Base-by-base conservation (phyloP, 2,329 filamentous ascomycete genomes). In the Plenodomus biglobosus region DNA sequence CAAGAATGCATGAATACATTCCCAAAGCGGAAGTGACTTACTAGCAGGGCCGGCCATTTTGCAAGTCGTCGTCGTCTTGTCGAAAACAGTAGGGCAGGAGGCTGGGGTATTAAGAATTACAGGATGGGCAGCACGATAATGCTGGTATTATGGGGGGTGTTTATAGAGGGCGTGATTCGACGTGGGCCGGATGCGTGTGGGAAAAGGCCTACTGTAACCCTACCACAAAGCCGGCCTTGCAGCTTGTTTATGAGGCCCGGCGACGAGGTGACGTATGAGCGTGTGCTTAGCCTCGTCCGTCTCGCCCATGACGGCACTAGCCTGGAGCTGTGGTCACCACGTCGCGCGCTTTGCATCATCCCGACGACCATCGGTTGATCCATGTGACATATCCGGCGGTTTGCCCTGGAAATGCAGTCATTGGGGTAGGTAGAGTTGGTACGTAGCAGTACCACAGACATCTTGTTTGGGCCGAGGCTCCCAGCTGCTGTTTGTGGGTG, bases 241-340 rank as follows among this genome's bases (percentile, higher is more conserved):
- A 44, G 51, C 56, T 59, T 48, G 55, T 56, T 59, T 59, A 59
- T 55, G 52, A 56, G 44, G 43, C 38, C 11, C 24, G 42, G 54
- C 52, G 36, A 48, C 45, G 44, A 39, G 38, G 55, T 59, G 56
- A 59, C 56, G 56, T 59, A 58, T 8, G 24, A 30, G 47, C 36
- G 41, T 48, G 34, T 34, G 46, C 34, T 40, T 40, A 19, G 38
- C 49, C 54, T 52, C 47, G 46, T n/a, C n/a, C n/a, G n/a, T n/a
- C n/a, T n/a, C n/a, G n/a, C n/a, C 45, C 45, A 50, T 58, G 44
- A 54, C 46, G 47, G 45, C 53, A 55, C 48, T 32, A 35, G 46
- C 32, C 34, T 35, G 22, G 40, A 10, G 22, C 22, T 24, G 43
- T n/a, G n/a, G n/a, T 43, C 46, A 46, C 46, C n/a, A 38, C 34